Percentiles rank a stretch among this genome's conserved stretches.
These are phyloP conservation scores for Bryoerythrophyllum caledonicum DNA, from an alignment of 225 moss, liverwort and hornwort species.

Conservation along the genomic window DNA sequence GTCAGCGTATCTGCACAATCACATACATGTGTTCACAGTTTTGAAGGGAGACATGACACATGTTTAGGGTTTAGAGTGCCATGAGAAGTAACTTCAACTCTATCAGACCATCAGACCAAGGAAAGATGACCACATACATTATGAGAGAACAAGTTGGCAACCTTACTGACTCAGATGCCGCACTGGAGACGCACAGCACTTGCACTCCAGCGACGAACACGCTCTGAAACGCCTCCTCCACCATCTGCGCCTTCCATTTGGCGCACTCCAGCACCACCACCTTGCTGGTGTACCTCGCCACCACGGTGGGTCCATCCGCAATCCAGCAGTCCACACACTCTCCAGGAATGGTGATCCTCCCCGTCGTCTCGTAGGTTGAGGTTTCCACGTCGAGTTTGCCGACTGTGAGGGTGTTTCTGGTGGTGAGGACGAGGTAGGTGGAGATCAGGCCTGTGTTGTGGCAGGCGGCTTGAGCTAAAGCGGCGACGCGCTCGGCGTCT, in stretches of 20 bases:
- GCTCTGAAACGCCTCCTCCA: slow-evolving; percentile 29
- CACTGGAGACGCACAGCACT: slow-evolving; percentile 37
- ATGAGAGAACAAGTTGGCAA: slow-evolving; percentile 23
- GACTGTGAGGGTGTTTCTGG: slow-evolving; percentile 16
- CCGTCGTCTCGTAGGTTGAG: slow-evolving; percentile 32
- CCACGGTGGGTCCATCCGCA: slow-evolving; percentile 50
- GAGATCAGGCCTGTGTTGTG: slow-evolving; percentile 31
- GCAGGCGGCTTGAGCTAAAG: slow-evolving; percentile 27
- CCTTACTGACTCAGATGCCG: slow-evolving; percentile 42
- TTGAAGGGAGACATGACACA: no score
- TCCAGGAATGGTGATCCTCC: slow-evolving; percentile 8
- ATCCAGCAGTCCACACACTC: slow-evolving; percentile 44
- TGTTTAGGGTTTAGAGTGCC: no score
- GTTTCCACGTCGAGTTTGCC: slow-evolving; percentile 31
- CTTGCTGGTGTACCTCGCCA: slow-evolving; percentile 32
- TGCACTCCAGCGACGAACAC: slow-evolving; percentile 36
- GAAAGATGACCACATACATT: no score
- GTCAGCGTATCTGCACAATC: no score
- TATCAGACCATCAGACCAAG: no score
- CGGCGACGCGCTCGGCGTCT: slow-evolving; percentile 34
- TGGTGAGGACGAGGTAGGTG: slow-evolving; percentile 33
- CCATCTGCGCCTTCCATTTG: slow-evolving; percentile 39
- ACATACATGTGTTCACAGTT: no score
- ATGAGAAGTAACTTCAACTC: no score
- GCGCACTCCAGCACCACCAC: slow-evolving; percentile 39